A percentile compares a stretch with the other conserved stretches of the same genome.
Conservation (phyloP, 1,284 basidiomycete genomes). For the Mycena citricolor region DNA sequence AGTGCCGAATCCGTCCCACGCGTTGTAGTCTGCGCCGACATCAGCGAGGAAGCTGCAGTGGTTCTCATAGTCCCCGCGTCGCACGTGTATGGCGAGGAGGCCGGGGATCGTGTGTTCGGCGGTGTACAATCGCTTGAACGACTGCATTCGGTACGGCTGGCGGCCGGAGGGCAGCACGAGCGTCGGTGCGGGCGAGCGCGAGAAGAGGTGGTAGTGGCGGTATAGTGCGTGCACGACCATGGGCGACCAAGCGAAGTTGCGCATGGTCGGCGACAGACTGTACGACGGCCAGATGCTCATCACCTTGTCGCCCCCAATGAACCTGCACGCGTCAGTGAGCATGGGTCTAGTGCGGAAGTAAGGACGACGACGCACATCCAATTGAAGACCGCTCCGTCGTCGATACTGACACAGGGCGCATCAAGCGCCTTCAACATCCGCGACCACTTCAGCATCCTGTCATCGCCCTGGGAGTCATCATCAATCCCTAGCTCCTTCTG, state of each 20-base stretch:
- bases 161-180: conserved; percentile 39
- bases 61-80: conserved; percentile 61
- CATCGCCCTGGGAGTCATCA: conserved; percentile 36
- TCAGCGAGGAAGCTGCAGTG: conserved; percentile 57
- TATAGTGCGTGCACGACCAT: conserved; percentile 5
- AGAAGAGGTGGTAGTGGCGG: conserved; percentile 6
- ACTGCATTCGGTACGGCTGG: conserved; percentile 42
- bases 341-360: background rate
- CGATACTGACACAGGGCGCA: conserved; percentile 9
- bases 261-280: conserved; percentile 4
- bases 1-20: conserved; percentile 43
- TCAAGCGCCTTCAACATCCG: background rate
- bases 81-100: conserved; percentile 60
- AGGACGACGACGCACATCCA: background rate
- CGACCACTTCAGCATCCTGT: conserved; percentile 7
- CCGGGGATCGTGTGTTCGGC: conserved; percentile 17
- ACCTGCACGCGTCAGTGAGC: background rate
- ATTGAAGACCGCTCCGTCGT: conserved; percentile 5
- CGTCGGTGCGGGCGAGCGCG: background rate
- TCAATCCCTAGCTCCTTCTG: conserved; percentile 30
- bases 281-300: conserved; percentile 13
- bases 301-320: background rate
- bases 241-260: conserved; percentile 13
- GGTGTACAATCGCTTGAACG: conserved; percentile 20
- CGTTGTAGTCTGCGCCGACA: conserved; percentile 40